Percentiles rank a stretch among this genome's conserved stretches.
Conservation (phyloP, 129 eudicot species). For the Glebionis coronaria region DNA sequence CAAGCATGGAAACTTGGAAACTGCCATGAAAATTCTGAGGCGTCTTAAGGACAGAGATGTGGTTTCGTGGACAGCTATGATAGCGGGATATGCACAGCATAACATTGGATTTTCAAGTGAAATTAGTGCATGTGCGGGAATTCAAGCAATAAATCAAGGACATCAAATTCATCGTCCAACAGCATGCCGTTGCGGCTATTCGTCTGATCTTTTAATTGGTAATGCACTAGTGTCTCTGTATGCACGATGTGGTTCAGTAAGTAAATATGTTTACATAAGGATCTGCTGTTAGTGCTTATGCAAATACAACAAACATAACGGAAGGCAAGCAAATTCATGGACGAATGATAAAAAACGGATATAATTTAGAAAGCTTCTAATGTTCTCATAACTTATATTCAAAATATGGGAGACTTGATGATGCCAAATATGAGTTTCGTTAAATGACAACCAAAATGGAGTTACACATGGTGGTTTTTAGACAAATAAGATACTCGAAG, state of each 20-base stretch:
- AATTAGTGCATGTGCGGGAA: slow-evolving; percentile 89
- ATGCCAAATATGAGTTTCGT: slow-evolving; percentile 60
- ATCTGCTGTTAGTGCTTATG: slow-evolving; percentile 89
- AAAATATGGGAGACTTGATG: slow-evolving; percentile 83
- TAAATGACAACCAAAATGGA: too few species aligned
- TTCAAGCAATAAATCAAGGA: slow-evolving; percentile 77
- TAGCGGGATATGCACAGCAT: slow-evolving; percentile 80
- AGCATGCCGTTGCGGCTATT: slow-evolving; percentile 50
- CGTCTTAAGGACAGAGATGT: slow-evolving; percentile 68
- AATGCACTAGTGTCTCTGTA: slow-evolving; percentile 82
- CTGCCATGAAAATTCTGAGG: slow-evolving; percentile 63
- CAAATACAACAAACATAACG: too few species aligned
- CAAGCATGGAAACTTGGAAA: slow-evolving; percentile 60
- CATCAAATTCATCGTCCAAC: slow-evolving; percentile 80
- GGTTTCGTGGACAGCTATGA: slow-evolving; percentile 97
- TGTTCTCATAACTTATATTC: slow-evolving; percentile 78
- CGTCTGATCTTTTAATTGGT: slow-evolving; percentile 70
- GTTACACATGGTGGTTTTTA: too few species aligned
- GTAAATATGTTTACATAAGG: slow-evolving; percentile 69
- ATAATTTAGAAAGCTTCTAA: slow-evolving; percentile 73
- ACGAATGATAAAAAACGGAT: slow-evolving; percentile 61
- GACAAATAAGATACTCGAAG: too few species aligned
- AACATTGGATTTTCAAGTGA: slow-evolving; percentile 89
- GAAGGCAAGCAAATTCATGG: slow-evolving; percentile 87
- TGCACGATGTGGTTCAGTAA: slow-evolving; percentile 77